A percentile compares a stretch with the other conserved stretches of the same genome.
Evolutionary conservation across 768 basidiomycete species (phyloP).

Genomic region (Pisolithus sp.): DNA sequence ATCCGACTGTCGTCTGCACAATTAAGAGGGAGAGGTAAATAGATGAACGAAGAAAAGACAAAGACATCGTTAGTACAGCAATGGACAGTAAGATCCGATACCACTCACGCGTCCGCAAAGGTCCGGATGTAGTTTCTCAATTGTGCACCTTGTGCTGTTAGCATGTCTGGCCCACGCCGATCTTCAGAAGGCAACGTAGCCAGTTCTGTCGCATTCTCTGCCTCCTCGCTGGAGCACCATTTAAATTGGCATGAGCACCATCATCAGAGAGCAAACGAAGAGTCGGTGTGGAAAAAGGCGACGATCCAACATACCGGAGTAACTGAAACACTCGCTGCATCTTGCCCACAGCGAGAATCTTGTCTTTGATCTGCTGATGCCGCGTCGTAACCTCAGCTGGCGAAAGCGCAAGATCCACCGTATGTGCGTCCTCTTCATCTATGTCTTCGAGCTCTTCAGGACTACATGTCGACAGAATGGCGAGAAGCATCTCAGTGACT

Average conservation of each 20-base stretch:
- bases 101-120: constrained; percentile 71
- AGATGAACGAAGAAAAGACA: not conserved
- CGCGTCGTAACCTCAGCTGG: constrained; percentile 45
- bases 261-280: too few species aligned
- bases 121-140: constrained; percentile 56
- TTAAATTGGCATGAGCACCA: not conserved
- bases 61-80: not conserved
- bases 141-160: constrained; percentile 56
- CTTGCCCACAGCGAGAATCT: constrained; percentile 87
- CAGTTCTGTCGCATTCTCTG: constrained; percentile 73
- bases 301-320: constrained; percentile 54
- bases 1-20: constrained; percentile 60
- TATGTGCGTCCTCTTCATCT: constrained; percentile 28
- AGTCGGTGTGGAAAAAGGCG: not conserved
- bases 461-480: constrained; percentile 88
- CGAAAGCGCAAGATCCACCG: constrained; percentile 25
- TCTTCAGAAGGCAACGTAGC: constrained; percentile 29
- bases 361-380: constrained; percentile 80
- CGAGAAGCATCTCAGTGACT: constrained; percentile 98
- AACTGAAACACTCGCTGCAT: constrained; percentile 90
- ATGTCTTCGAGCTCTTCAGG: constrained; percentile 86
- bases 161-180: constrained; percentile 44
- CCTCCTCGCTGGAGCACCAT: constrained; percentile 52
- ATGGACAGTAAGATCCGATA: not conserved
- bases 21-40: not conserved